Percentiles rank a stretch among this genome's conserved stretches.
phyloP scores from a whole-genome alignment of 2,329 filamentous ascomycete genomes.

The Aspergillus pseudonomiae region DNA sequence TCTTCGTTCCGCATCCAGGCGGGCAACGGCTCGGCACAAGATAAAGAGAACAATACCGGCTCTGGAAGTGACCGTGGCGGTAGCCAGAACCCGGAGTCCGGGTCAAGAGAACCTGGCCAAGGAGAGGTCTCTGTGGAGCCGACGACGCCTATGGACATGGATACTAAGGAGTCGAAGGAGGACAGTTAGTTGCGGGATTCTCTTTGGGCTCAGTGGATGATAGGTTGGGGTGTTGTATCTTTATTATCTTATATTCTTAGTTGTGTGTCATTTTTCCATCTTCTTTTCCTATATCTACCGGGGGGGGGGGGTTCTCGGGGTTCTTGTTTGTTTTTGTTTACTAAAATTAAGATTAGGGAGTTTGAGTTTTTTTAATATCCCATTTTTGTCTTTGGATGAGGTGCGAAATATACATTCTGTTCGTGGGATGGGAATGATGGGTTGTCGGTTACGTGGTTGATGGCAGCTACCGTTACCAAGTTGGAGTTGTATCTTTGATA shows the following conservation, averaged over 20 bases:
- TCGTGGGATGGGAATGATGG: background rate
- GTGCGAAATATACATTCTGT: background rate
- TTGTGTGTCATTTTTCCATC: background rate
- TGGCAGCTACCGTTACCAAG: background rate
- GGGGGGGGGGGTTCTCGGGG: background rate
- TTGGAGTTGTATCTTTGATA: background rate
- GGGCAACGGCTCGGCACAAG: slow-evolving; percentile 30
- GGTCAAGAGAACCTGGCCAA: slow-evolving; percentile 12
- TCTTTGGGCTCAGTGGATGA: slow-evolving; percentile 6
- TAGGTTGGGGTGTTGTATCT: slow-evolving; percentile 1
- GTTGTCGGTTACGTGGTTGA: background rate
- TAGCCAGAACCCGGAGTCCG: slow-evolving; percentile 21
- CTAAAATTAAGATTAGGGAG: slow-evolving; percentile 3
- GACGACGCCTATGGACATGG: slow-evolving; percentile 43
- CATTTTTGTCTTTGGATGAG: slow-evolving; percentile 1
- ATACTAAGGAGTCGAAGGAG: slow-evolving; percentile 37
- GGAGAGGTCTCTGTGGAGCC: slow-evolving; percentile 25
- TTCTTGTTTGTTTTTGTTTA: slow-evolving; percentile 1
- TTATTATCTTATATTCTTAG: slow-evolving; percentile 4
- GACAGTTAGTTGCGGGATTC: slow-evolving; percentile 27
- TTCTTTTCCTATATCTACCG: slow-evolving; percentile 13
- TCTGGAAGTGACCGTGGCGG: slow-evolving; percentile 22
- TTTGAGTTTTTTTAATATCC: slow-evolving; percentile 10
- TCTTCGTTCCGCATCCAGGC: slow-evolving; percentile 41
- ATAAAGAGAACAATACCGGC: slow-evolving; percentile 24